Evolutionary conservation across 768 basidiomycete species (phyloP).

Genomic region (Rickenella mellea): DNA sequence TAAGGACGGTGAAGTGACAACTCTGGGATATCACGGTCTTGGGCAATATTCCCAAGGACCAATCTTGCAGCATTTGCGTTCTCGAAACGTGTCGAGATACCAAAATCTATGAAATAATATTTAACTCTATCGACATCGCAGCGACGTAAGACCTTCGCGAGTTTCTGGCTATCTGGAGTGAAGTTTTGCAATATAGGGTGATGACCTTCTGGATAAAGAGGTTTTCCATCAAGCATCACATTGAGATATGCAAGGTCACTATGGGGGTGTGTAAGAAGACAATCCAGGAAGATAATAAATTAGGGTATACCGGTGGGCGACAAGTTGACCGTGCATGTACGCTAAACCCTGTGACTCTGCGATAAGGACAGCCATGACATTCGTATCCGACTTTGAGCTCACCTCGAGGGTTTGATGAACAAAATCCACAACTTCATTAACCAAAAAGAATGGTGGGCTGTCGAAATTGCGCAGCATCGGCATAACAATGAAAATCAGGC

Average conservation of each 20-base stretch:
- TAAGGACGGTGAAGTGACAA: conserved; percentile 7
- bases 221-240: conserved; percentile 16
- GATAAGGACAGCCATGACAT: neutral
- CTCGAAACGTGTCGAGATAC: conserved; percentile 6
- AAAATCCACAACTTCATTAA: conserved; percentile 9
- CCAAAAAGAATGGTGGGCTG: conserved; percentile 19
- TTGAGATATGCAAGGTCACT: conserved; percentile 15
- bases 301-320: conserved; percentile 7
- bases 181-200: conserved; percentile 7
- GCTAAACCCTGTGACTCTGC: conserved; percentile 3
- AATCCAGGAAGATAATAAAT: neutral
- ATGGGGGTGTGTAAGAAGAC: neutral
- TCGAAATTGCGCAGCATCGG: conserved; percentile 9
- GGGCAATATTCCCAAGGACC: conserved; percentile 6
- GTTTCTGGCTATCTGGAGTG: neutral
- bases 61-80: conserved; percentile 1
- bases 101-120: conserved; percentile 14
- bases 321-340: conserved; percentile 6
- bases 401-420: conserved; percentile 8
- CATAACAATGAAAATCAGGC: conserved; percentile 9
- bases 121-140: neutral
- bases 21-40: neutral
- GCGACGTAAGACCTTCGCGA: neutral
- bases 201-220: conserved; percentile 10
- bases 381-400: neutral